Conservation (phyloP, 2,329 filamentous ascomycete genomes). For the Trichoderma asperellum region DNA sequence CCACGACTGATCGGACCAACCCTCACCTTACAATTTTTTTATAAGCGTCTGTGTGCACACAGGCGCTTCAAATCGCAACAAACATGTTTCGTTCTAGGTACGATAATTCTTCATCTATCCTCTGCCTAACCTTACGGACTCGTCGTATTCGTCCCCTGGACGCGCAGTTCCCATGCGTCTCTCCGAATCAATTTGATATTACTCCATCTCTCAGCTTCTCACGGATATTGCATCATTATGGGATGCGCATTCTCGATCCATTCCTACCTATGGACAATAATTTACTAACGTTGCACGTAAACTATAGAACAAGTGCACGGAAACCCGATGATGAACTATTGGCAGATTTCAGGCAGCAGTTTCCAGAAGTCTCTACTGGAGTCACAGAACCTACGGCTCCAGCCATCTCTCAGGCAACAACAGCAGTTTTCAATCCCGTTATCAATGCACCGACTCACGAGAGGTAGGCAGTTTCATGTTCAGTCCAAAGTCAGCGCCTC, state of each 20-base stretch:
- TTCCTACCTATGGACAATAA: neutral
- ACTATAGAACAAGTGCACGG: slow-evolving; percentile 69
- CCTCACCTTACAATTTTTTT: neutral
- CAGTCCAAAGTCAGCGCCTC: neutral
- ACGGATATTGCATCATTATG: neutral
- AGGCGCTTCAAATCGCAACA: slow-evolving; percentile 10
- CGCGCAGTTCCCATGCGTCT: neutral
- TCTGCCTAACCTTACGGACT: neutral
- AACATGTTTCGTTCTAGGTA: slow-evolving; percentile 30
- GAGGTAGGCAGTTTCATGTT: slow-evolving; percentile 33
- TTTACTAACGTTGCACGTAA: slow-evolving; percentile 10
- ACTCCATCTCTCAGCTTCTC: neutral
- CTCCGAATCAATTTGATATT: neutral
- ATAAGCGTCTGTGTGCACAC: neutral
- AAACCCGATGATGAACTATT: slow-evolving; percentile 84
- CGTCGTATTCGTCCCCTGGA: neutral
- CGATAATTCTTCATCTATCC: neutral
- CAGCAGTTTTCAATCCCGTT: slow-evolving; percentile 30
- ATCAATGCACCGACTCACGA: slow-evolving; percentile 36
- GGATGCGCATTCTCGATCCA: neutral
- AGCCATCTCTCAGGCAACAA: slow-evolving; percentile 44
- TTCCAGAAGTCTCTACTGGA: slow-evolving; percentile 70
- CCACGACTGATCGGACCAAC: neutral
- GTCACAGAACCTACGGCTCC: slow-evolving; percentile 51
- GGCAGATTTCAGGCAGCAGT: slow-evolving; percentile 79